Base-by-base conservation (phyloP, 1,284 basidiomycete species). In the Heterobasidion irregulare region DNA sequence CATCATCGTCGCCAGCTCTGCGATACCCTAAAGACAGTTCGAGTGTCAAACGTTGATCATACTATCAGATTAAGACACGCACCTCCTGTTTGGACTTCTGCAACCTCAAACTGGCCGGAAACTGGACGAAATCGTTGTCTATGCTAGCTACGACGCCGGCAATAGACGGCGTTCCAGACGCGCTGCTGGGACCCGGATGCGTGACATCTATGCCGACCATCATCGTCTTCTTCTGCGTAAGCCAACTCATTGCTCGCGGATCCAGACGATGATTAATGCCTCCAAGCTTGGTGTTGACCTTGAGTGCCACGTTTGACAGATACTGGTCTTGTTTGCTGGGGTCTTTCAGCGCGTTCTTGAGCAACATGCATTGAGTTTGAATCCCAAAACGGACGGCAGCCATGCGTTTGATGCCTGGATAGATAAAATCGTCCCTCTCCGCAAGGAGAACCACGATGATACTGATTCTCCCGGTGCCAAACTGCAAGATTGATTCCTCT, bases 181-280 rank as follows among this genome's bases (percentile, higher is more conserved):
- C 65, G 65, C 81, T 82, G 8, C 68, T 72, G 0, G 76, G 78
- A 0, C 82, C 74, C 1, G 86, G 83, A 65, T 92, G 88, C 0
- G 86, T 89, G 1, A 92, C 89, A 62, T 92, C 86, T 46, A 86
- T 84, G 0, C 89, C 90, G 9, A 92, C 82, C 64, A 92, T 69
- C 83, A 92, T 92, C 15, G 89, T 89, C 57, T 76, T 76, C 63
- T 77, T 74, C 65, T 77, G 77, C 2, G 66, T 79, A 45, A 90
- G 66, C 88, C 88, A 90, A 26, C 58, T 59, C 76, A 84, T 80
- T 2, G 77, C 77, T 3, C 59, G 60, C 0, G 70, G 61, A 45
- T 85, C 82, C 34, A 91, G 68, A 57, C 77, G 63, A 66, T 90
- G 88, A 63, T 92, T 92, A 26, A 83, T 69, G 0, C 90, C 90